These are phyloP conservation scores for Pulveroboletus sp. DNA, from an alignment of 768 basidiomycete genomes.

Conservation along the genomic window DNA sequence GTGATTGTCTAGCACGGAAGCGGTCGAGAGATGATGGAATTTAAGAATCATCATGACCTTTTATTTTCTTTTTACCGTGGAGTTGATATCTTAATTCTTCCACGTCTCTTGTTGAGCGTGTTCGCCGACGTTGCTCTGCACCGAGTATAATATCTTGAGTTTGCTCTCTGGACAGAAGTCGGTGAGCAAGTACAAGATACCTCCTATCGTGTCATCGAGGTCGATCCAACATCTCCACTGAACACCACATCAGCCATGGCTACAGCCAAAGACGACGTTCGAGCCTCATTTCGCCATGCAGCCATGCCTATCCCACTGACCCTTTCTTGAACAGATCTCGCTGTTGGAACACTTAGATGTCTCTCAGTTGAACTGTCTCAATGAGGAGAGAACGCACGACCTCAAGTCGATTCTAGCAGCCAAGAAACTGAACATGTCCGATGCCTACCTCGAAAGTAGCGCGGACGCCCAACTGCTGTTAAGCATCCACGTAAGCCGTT, in stretches of 20 bases:
- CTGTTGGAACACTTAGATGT: constrained; percentile 55
- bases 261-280: constrained; percentile 28
- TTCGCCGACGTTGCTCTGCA: constrained; percentile 5
- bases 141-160: not conserved
- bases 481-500: constrained; percentile 53
- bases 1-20: constrained; percentile 57
- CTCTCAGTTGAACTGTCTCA: constrained; percentile 63
- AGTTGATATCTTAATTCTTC: constrained; percentile 13
- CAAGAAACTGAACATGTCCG: constrained; percentile 41
- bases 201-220: constrained; percentile 9
- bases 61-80: not conserved
- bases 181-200: constrained; percentile 4
- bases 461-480: constrained; percentile 70
- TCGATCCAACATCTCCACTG: not conserved
- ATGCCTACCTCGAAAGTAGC: constrained; percentile 57
- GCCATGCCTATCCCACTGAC: constrained; percentile 3
- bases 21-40: constrained; percentile 4
- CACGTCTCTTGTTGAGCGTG: constrained; percentile 2
- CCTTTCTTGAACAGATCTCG: constrained; percentile 37
- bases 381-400: constrained; percentile 51
- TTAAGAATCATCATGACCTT: constrained; percentile 1
- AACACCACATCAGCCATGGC: constrained; percentile 17
- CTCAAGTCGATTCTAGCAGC: constrained; percentile 46
- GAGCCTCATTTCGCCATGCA: constrained; percentile 6
- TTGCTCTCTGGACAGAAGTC: not conserved